These are phyloP conservation scores for Catunica adiposa DNA, from an alignment of 2,329 filamentous ascomycete species.

Conservation along the genomic window DNA sequence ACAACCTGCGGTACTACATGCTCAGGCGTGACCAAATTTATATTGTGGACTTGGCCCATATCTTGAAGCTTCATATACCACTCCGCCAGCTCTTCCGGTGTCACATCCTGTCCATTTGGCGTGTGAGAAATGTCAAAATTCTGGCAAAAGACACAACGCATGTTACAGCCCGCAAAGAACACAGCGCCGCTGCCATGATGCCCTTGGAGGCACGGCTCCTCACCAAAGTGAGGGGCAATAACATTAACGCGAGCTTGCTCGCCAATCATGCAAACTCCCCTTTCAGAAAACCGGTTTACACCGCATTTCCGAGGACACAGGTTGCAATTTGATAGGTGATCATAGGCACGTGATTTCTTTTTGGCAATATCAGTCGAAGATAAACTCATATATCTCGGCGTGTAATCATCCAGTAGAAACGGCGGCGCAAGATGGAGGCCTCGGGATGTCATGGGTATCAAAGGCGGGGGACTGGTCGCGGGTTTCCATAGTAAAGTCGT, in stretches of 20 bases:
- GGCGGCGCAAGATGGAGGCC: slow-evolving; percentile 39
- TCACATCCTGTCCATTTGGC: slow-evolving; percentile 64
- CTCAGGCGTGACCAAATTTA: slow-evolving; percentile 75
- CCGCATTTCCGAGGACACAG: slow-evolving; percentile 62
- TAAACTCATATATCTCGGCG: slow-evolving; percentile 53
- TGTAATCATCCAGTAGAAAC: slow-evolving; percentile 60
- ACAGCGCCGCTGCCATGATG: slow-evolving; percentile 66
- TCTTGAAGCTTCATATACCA: slow-evolving; percentile 76
- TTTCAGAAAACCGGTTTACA: slow-evolving; percentile 66
- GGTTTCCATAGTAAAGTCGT: no score
- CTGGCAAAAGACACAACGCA: slow-evolving; percentile 63
- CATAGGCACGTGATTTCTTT: slow-evolving; percentile 59
- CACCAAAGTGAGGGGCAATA: slow-evolving; percentile 72
- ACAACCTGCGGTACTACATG: slow-evolving; percentile 75
- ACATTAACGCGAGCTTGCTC: slow-evolving; percentile 64
- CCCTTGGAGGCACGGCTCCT: slow-evolving; percentile 71
- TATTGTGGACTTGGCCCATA: slow-evolving; percentile 70
- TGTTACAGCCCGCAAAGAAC: slow-evolving; percentile 62
- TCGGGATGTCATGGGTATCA: no score
- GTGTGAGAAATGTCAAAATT: slow-evolving; percentile 74
- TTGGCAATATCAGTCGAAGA: slow-evolving; percentile 50
- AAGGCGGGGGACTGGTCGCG: no score
- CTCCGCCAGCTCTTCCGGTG: slow-evolving; percentile 59
- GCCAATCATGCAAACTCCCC: slow-evolving; percentile 63
- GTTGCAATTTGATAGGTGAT: slow-evolving; percentile 63